Conservation (phyloP, 805 yeast genomes). For the Lachancea mirantina region DNA sequence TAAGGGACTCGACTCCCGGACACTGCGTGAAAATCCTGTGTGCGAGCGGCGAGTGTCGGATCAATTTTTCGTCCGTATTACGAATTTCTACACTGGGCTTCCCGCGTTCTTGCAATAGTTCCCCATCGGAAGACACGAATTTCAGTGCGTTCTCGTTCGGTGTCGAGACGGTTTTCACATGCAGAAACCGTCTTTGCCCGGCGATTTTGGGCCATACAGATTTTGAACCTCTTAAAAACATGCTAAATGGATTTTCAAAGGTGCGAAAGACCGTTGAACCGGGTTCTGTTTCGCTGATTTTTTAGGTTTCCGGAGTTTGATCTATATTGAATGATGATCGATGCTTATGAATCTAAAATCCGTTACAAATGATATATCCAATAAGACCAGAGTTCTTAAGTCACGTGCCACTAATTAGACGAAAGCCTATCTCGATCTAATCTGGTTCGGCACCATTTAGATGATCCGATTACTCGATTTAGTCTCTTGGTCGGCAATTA, state of each 20-base stretch:
- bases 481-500: too few relatives aligned
- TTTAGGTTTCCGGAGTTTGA: too few relatives aligned
- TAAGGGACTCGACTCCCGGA: constrained; percentile 53
- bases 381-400: too few relatives aligned
- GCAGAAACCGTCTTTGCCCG: constrained; percentile 6
- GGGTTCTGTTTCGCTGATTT: too few relatives aligned
- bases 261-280: neutral
- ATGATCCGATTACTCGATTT: too few relatives aligned
- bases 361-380: too few relatives aligned
- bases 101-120: constrained; percentile 27
- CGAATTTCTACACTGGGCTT: constrained; percentile 29
- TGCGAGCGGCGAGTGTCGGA: constrained; percentile 54
- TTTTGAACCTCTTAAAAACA: neutral
- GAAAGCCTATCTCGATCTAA: too few relatives aligned
- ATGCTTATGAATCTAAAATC: too few relatives aligned
- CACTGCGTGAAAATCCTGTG: constrained; percentile 43
- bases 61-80: constrained; percentile 29
- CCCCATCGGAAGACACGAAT: constrained; percentile 40
- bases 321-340: too few relatives aligned
- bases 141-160: constrained; percentile 74
- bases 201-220: neutral
- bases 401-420: too few relatives aligned
- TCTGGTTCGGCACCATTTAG: too few relatives aligned
- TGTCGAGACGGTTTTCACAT: constrained; percentile 46
- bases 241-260: neutral